Evolutionary conservation across 768 basidiomycete genomes (phyloP).

Genomic region (Suillus discolor): DNA sequence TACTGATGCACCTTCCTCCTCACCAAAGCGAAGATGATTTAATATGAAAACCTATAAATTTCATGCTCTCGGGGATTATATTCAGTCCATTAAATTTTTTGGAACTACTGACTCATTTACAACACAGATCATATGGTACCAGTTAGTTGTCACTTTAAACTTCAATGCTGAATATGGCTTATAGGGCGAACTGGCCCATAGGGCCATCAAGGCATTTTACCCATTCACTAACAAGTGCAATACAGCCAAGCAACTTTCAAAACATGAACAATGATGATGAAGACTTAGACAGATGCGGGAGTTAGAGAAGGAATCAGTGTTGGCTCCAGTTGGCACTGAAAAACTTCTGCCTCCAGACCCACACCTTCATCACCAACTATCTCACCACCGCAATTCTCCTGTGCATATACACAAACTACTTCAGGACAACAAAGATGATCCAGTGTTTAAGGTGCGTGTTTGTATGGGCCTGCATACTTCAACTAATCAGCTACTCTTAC

Average conservation of each 20-base stretch:
- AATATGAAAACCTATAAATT: too few relatives aligned
- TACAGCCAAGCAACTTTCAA: constrained; percentile 31
- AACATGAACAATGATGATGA: constrained; percentile 19
- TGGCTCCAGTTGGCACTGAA: too few relatives aligned
- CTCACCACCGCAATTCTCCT: constrained; percentile 7
- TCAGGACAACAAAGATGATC: constrained; percentile 4
- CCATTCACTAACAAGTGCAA: constrained; percentile 37
- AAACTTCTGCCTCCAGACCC: constrained; percentile 14
- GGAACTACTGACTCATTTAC: not conserved
- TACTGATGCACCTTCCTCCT: too few relatives aligned
- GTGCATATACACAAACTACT: too few relatives aligned
- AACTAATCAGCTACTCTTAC: not conserved
- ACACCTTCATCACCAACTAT: not conserved
- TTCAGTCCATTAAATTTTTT: too few relatives aligned
- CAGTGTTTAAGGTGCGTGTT: constrained; percentile 13
- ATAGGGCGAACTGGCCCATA: constrained; percentile 43
- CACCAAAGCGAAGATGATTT: too few relatives aligned
- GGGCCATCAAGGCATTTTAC: constrained; percentile 39
- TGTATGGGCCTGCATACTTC: too few relatives aligned
- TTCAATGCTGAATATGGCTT: too few relatives aligned
- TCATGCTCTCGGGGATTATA: too few relatives aligned
- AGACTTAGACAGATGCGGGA: not conserved
- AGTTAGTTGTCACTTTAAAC: too few relatives aligned
- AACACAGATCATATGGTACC: not conserved
- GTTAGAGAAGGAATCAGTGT: too few relatives aligned